Evolutionary conservation across 768 basidiomycete genomes (phyloP).

Genomic region (Boletellus ananiceps): DNA sequence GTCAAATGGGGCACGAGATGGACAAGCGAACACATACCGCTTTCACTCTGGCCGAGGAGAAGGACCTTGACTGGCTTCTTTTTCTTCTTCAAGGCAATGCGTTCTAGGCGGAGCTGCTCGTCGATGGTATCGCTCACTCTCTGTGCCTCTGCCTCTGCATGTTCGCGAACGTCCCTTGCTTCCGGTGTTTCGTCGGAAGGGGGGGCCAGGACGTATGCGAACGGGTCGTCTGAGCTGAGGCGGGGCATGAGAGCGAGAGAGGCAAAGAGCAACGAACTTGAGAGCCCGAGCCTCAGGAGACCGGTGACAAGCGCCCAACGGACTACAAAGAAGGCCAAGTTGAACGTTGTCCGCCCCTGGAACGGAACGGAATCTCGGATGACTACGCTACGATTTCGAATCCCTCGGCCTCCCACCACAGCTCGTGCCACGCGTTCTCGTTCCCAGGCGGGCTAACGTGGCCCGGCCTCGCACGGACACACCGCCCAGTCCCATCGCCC

Average conservation of each 20-base stretch:
- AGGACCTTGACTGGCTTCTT: slow-evolving; percentile 70
- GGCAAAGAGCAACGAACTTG: neutral
- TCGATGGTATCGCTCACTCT: slow-evolving; percentile 71
- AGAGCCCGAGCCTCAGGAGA: neutral
- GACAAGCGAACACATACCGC: slow-evolving; percentile 34
- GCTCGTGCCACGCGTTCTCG: too few relatives aligned
- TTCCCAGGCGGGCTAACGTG: too few relatives aligned
- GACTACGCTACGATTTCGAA: too few relatives aligned
- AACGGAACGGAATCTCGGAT: too few relatives aligned
- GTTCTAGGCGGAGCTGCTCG: slow-evolving; percentile 63
- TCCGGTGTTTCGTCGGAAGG: slow-evolving; percentile 59
- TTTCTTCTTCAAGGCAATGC: slow-evolving; percentile 51
- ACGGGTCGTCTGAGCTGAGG: slow-evolving; percentile 53
- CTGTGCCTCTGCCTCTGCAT: slow-evolving; percentile 59
- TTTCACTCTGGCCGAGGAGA: slow-evolving; percentile 73
- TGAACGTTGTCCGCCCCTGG: too few relatives aligned
- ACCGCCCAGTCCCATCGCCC: too few relatives aligned
- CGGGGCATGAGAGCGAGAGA: slow-evolving; percentile 19
- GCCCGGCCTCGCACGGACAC: too few relatives aligned
- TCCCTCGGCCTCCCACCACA: too few relatives aligned
- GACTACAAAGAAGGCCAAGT: too few relatives aligned
- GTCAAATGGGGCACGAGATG: neutral
- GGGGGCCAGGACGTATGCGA: slow-evolving; percentile 56
- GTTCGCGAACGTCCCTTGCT: slow-evolving; percentile 51
- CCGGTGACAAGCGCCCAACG: too few relatives aligned